These are phyloP conservation scores for Glonium stellatum DNA, from an alignment of 495 filamentous ascomycete genomes.

Conservation along the genomic window DNA sequence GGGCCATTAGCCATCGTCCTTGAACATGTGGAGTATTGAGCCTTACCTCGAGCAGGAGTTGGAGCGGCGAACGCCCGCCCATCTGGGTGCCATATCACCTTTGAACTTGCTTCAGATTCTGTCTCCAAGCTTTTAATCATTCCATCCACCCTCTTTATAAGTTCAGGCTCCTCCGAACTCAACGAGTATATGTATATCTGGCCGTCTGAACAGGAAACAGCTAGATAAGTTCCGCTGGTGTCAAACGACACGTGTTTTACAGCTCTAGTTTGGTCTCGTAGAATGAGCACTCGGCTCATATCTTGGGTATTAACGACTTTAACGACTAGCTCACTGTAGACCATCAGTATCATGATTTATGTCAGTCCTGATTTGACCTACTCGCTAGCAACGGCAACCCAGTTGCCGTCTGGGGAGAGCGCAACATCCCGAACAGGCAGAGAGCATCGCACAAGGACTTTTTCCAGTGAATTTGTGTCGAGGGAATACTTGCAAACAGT, in stretches of 20 bases:
- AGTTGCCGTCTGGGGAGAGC: conserved; percentile 73
- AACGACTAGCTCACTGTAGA: conserved; percentile 68
- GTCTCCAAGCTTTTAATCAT: conserved; percentile 71
- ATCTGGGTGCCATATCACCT: conserved; percentile 87
- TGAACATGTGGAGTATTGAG: conserved; percentile 3
- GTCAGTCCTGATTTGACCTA: conserved; percentile 31
- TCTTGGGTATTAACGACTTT: conserved; percentile 79
- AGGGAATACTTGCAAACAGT: conserved; percentile 83
- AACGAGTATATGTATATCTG: conserved; percentile 83
- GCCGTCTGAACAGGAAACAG: conserved; percentile 83
- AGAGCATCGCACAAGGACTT: conserved; percentile 71
- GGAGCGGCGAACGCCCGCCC: conserved; percentile 83
- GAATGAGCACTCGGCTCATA: conserved; percentile 61
- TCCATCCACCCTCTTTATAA: conserved; percentile 77
- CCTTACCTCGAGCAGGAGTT: conserved; percentile 55
- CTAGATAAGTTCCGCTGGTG: conserved; percentile 64
- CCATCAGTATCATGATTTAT: not conserved
- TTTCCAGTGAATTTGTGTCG: conserved; percentile 64
- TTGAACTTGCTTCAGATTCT: conserved; percentile 68
- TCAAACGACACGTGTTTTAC: conserved; percentile 88
- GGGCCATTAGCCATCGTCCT: not conserved
- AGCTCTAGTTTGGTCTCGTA: conserved; percentile 75
- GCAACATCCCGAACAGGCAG: conserved; percentile 81
- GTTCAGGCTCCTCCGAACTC: conserved; percentile 67
- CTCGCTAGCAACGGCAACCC: conserved; percentile 96